These are phyloP conservation scores for Albifimbria verrucaria DNA, from an alignment of 2,329 filamentous ascomycete species.

Conservation along the genomic window DNA sequence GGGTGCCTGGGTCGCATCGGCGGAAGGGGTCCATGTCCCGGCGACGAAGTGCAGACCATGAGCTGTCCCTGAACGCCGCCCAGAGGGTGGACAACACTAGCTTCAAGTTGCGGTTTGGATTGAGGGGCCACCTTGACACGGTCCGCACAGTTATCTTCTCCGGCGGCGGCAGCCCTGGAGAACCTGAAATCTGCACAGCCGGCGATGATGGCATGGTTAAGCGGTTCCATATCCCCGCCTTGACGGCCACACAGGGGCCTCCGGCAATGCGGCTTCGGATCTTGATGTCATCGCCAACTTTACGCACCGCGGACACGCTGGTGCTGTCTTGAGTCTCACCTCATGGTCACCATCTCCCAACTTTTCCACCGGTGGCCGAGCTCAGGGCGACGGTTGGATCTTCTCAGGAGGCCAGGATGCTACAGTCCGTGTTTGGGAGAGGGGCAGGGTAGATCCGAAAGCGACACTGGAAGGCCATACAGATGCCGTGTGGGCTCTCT, in stretches of 20 bases:
- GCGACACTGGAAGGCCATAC: conserved; percentile 91
- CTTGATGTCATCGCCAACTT: conserved; percentile 92
- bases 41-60: conserved; percentile 66
- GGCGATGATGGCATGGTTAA: conserved; percentile 96
- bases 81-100: conserved; percentile 67
- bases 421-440: conserved; percentile 92
- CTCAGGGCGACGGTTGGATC: conserved; percentile 93
- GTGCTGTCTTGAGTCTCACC: conserved; percentile 80
- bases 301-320: conserved; percentile 91
- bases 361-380: conserved; percentile 84
- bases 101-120: conserved; percentile 90
- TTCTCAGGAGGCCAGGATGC: conserved; percentile 96
- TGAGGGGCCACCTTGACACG: conserved; percentile 89
- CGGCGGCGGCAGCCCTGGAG: conserved; percentile 88
- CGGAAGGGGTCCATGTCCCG: conserved; percentile 78
- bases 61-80: conserved; percentile 47
- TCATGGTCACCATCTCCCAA: conserved; percentile 85
- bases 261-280: conserved; percentile 62
- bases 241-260: conserved; percentile 46
- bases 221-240: conserved; percentile 93
- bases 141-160: conserved; percentile 96
- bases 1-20: conserved; percentile 66
- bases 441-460: conserved; percentile 90
- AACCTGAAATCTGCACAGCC: conserved; percentile 94
- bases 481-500: conserved; percentile 94